Evolutionary conservation across 805 yeast species (phyloP), one percentile per base, ranked within the genome.

Genomic region (Brettanomyces naardenensis): DNA sequence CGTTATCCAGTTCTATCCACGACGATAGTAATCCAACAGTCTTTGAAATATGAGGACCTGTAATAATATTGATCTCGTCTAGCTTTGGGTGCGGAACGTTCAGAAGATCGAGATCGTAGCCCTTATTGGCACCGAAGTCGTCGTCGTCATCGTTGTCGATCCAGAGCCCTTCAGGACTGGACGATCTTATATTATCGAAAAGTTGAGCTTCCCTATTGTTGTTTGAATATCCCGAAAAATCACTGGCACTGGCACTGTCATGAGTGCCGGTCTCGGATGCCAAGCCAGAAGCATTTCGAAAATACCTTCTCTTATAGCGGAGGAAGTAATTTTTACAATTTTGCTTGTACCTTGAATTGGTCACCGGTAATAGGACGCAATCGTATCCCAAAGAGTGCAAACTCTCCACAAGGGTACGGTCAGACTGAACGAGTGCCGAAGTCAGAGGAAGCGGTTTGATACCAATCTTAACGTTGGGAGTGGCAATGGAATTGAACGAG

Each of bases 1-100:
- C 58, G 22, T 78, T 69, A 44, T 79, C 86, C 29, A 79, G 55
- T 48, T 79, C 86, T n/a, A 78, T 62, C 86, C 87, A 80, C 2
- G 82, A 74, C 0, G 86, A 71, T 3, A 79, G 54, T 22, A 79
- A 48, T 0, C 84, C 86, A 19, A 80, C 68, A 6, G 74, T 56
- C 44, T 58, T 54, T 2, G 48, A 37, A 2, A 65, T 53, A 47
- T 71, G 72, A 0, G 53, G 44, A 1, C 73, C 75, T 1, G 69
- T 62, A 7, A 62, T 51, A 4, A 71, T 47, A 34, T 61, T 64
- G 5, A 71, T 66, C 36, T 73, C 76, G 4, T 54, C 53, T 2
- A 59, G 45, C 4, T 52, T 49, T 1, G 77, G 75, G 11, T 54
- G 46, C 1, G 71, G 71, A 1, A 67, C 72, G 2, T 42, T 38